Evolutionary conservation across 1,284 basidiomycete species (phyloP), one percentile per base, ranked within the genome.

Genomic region (Rhodotorula sp.): DNA sequence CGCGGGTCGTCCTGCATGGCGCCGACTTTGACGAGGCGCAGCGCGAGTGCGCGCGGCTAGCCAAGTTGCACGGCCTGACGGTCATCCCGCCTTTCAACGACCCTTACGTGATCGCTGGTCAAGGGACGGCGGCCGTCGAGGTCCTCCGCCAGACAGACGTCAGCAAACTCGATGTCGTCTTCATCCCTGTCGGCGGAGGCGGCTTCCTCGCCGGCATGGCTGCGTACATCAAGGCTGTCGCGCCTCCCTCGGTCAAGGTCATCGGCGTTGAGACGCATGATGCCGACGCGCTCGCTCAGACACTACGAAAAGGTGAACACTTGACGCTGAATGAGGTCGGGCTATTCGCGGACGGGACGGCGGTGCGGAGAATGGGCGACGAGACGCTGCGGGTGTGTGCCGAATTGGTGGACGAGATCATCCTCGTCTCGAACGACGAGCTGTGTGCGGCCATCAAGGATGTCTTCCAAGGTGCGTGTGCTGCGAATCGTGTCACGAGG

Each of bases 401-500:
- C 78, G 84, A 89, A 62, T 83, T 92, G 28, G 81, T 97, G n/a
- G 93, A 98, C 77, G 89, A 87, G 15, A 83, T 99, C 46, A 87
- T 94, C 53, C 86, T 90, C 74, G 92, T 91, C 28, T 87, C 89
- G 79, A 99, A 96, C 74, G 96, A 99, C 78, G 96, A 96, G 80
- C 88, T 99, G 65, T 99, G 96, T 79, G 96, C 96, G 7, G 94
- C 94, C 24, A 98, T 99, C 83, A 98, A 98, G 82, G 96, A 99
- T 78, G 89, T 98, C 34, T 99, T 98, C 78, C 94, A 99, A 84
- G 94, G 94, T 92, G 71, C 74, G 82, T n/a, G 48, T 59, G 37
- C 40, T 40, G 34, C 34, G 34, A 34, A 34, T 34, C 34, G 34
- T 34, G 34, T 34, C 5, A 34, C 34, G 34, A 34, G 34, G 34